Conservation (phyloP, 1,284 basidiomycete genomes). For the Marasmius oreades region DNA sequence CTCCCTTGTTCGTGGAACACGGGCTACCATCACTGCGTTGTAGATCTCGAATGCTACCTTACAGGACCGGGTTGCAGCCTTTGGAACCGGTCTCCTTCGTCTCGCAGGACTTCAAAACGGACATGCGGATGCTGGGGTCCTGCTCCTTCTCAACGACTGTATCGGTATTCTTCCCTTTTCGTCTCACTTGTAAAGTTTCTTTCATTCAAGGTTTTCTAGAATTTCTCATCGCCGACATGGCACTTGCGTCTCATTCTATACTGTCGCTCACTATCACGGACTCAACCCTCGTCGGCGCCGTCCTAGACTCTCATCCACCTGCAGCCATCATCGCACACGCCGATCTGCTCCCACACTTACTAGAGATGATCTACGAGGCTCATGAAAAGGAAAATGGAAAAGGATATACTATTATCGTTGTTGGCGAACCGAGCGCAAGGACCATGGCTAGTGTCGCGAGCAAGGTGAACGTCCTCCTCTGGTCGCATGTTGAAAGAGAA, state of each 20-base stretch:
- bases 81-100: slow-evolving; percentile 66
- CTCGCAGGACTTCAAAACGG: slow-evolving; percentile 44
- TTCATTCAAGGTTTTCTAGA: slow-evolving; percentile 39
- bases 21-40: background rate
- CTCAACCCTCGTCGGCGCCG: slow-evolving; percentile 49
- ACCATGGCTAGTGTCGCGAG: slow-evolving; percentile 38
- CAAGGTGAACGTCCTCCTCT: slow-evolving; percentile 53
- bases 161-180: slow-evolving; percentile 47
- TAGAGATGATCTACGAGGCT: slow-evolving; percentile 63
- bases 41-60: slow-evolving; percentile 70
- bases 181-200: background rate
- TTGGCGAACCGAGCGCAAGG: slow-evolving; percentile 51
- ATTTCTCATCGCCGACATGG: slow-evolving; percentile 72
- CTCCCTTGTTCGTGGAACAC: background rate
- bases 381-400: slow-evolving; percentile 37
- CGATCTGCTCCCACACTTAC: slow-evolving; percentile 55
- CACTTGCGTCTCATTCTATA: slow-evolving; percentile 67
- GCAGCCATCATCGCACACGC: slow-evolving; percentile 67
- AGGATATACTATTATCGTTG: slow-evolving; percentile 61
- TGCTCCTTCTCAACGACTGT: slow-evolving; percentile 71
- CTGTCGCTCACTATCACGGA: slow-evolving; percentile 66
- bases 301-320: slow-evolving; percentile 62
- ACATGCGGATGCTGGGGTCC: slow-evolving; percentile 60
- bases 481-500: slow-evolving; percentile 61
- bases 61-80: slow-evolving; percentile 59